Percentiles rank a stretch among this genome's conserved stretches.
phyloP scores from a whole-genome alignment of 1,284 basidiomycete genomes.

The Stereum hirsutum region DNA sequence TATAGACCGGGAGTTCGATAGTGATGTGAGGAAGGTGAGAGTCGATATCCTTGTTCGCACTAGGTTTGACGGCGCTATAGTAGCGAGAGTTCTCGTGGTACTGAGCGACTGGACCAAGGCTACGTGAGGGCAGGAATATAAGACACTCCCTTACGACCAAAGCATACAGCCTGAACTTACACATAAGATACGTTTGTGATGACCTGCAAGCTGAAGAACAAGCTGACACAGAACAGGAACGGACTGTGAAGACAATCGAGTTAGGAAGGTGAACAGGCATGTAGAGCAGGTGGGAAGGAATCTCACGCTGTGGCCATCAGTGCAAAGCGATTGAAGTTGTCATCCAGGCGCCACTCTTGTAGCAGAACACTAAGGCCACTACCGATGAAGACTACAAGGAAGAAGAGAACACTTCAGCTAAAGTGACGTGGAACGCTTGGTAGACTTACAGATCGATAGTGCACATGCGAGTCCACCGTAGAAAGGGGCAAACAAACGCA shows the following conservation, averaged over 20 bases:
- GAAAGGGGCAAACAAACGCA: conserved; percentile 69
- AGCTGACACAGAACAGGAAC: too few species aligned
- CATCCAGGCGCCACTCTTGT: conserved; percentile 61
- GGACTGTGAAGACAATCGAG: too few species aligned
- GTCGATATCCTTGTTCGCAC: conserved; percentile 54
- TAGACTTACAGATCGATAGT: conserved; percentile 46
- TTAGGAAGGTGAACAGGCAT: too few species aligned
- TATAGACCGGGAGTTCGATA: conserved; percentile 76
- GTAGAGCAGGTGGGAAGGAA: too few species aligned
- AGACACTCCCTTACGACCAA: too few species aligned
- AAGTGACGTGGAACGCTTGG: not conserved
- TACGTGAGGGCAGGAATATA: too few species aligned
- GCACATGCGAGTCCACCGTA: conserved; percentile 69
- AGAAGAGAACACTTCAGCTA: conserved; percentile 1
- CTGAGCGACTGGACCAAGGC: conserved; percentile 66
- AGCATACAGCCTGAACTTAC: conserved; percentile 28
- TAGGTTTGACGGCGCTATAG: conserved; percentile 55
- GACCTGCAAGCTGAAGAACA: conserved; percentile 60
- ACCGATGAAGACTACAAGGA: conserved; percentile 45
- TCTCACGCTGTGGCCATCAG: conserved; percentile 49
- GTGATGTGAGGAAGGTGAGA: conserved; percentile 61
- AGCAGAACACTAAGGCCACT: conserved; percentile 51
- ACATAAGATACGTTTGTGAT: conserved; percentile 51
- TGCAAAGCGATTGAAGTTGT: conserved; percentile 50
- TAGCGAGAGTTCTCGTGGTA: conserved; percentile 67